Conservation (phyloP, 2,329 filamentous ascomycete species). For the Cryphonectria japonica region DNA sequence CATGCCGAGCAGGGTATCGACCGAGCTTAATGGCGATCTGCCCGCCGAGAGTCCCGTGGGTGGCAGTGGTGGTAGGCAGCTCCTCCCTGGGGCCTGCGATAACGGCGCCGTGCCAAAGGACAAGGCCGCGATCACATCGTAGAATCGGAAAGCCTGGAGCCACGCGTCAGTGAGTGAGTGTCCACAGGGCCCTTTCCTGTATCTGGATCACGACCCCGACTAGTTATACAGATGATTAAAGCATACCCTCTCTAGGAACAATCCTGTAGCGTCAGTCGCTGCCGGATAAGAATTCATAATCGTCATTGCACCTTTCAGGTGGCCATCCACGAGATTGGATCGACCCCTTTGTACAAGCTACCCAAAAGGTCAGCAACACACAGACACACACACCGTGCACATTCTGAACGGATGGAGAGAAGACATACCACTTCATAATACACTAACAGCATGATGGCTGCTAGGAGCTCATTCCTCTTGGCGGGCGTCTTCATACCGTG, state of each 20-base stretch:
- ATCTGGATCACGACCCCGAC: too few relatives aligned
- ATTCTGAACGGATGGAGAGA: too few relatives aligned
- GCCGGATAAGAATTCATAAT: conserved; percentile 57
- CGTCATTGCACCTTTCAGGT: conserved; percentile 64
- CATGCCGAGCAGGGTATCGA: conserved; percentile 64
- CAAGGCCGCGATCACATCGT: conserved; percentile 66
- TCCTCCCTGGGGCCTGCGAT: conserved; percentile 52
- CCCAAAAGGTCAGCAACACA: conserved; percentile 26
- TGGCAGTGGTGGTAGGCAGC: conserved; percentile 51
- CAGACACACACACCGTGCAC: too few relatives aligned
- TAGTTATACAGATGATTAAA: neutral
- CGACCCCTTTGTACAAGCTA: conserved; percentile 64
- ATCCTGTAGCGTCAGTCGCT: conserved; percentile 53
- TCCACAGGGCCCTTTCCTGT: neutral
- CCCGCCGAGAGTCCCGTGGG: conserved; percentile 48
- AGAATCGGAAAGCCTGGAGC: conserved; percentile 63
- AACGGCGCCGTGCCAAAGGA: conserved; percentile 63
- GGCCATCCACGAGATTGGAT: conserved; percentile 63
- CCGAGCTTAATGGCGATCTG: conserved; percentile 51
- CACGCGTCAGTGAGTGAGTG: conserved; percentile 1
- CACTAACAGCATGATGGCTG: conserved; percentile 63
- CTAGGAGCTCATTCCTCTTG: conserved; percentile 61
- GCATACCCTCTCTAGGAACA: conserved; percentile 62
- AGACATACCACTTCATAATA: conserved; percentile 66
- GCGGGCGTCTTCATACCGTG: conserved; percentile 46